Percentiles rank a stretch among this genome's conserved stretches.
Evolutionary conservation across 805 yeast species (phyloP).

Genomic region (Metschnikowia henanensis): DNA sequence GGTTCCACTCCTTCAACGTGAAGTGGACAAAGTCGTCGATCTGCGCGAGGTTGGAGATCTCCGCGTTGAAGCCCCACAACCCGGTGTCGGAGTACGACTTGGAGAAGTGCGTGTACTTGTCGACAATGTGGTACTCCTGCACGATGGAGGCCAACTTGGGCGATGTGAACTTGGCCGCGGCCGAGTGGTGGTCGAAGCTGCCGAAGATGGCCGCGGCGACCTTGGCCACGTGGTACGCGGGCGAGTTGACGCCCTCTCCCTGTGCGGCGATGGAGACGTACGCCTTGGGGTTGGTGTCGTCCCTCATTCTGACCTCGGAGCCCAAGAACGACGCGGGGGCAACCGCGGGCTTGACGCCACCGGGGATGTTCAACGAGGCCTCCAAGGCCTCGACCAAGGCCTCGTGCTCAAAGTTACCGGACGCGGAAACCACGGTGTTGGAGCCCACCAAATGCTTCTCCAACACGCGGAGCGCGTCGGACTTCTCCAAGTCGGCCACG

Average conservation of each 20-base stretch:
- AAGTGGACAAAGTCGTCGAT: slow-evolving; percentile 81
- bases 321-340: slow-evolving; percentile 72
- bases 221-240: slow-evolving; percentile 67
- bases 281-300: slow-evolving; percentile 81
- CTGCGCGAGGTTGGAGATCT: slow-evolving; percentile 54
- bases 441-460: slow-evolving; percentile 57
- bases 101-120: slow-evolving; percentile 70
- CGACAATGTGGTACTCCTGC: slow-evolving; percentile 71
- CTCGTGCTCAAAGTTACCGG: slow-evolving; percentile 73
- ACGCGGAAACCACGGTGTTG: slow-evolving; percentile 66
- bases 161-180: slow-evolving; percentile 52
- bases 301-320: slow-evolving; percentile 86
- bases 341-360: slow-evolving; percentile 49
- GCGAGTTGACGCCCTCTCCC: slow-evolving; percentile 65
- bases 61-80: slow-evolving; percentile 79
- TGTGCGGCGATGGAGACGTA: slow-evolving; percentile 73
- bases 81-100: slow-evolving; percentile 74
- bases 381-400: slow-evolving; percentile 67
- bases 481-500: slow-evolving; percentile 52
- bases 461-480: slow-evolving; percentile 59
- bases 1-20: slow-evolving; percentile 84
- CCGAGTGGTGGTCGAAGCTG: slow-evolving; percentile 52
- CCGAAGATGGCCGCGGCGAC: slow-evolving; percentile 67
- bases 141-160: slow-evolving; percentile 70
- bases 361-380: slow-evolving; percentile 45